Evolutionary conservation across 805 yeast genomes (phyloP).

Genomic region (Candida rishiriensis): DNA sequence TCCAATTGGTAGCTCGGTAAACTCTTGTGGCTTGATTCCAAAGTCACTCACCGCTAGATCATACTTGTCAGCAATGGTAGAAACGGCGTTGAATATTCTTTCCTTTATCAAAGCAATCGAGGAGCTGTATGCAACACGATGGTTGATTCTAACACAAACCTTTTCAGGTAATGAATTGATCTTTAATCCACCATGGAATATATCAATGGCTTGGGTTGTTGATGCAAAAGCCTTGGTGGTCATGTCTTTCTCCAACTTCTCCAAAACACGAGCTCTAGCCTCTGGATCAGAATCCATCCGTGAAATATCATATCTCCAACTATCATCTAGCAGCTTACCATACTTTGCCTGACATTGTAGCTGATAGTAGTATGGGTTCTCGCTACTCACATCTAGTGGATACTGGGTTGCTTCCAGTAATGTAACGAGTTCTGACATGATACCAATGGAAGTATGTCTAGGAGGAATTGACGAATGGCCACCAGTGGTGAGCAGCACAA

Average conservation of each 20-base stretch:
- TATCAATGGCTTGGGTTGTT: slow-evolving; percentile 47
- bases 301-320: slow-evolving; percentile 27
- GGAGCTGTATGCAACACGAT: slow-evolving; percentile 43
- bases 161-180: slow-evolving; percentile 48
- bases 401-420: slow-evolving; percentile 36
- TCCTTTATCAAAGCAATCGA: slow-evolving; percentile 30
- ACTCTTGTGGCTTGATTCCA: slow-evolving; percentile 26
- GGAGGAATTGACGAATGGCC: slow-evolving; percentile 52
- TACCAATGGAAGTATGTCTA: slow-evolving; percentile 45
- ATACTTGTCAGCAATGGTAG: slow-evolving; percentile 32
- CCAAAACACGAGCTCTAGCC: slow-evolving; percentile 36
- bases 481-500: slow-evolving; percentile 41
- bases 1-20: slow-evolving; percentile 26
- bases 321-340: slow-evolving; percentile 26
- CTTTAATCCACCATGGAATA: slow-evolving; percentile 45
- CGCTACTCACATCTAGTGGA: slow-evolving; percentile 34
- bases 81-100: slow-evolving; percentile 31
- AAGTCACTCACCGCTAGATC: slow-evolving; percentile 16
- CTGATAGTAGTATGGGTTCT: slow-evolving; percentile 39
- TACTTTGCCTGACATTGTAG: slow-evolving; percentile 64
- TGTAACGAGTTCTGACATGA: slow-evolving; percentile 37
- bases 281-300: slow-evolving; percentile 31
- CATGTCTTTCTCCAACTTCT: slow-evolving; percentile 28
- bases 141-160: slow-evolving; percentile 39
- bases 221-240: slow-evolving; percentile 34